These are phyloP conservation scores for Trichophaea hybrida DNA, from an alignment of 2,329 filamentous ascomycete genomes.

Conservation along the genomic window DNA sequence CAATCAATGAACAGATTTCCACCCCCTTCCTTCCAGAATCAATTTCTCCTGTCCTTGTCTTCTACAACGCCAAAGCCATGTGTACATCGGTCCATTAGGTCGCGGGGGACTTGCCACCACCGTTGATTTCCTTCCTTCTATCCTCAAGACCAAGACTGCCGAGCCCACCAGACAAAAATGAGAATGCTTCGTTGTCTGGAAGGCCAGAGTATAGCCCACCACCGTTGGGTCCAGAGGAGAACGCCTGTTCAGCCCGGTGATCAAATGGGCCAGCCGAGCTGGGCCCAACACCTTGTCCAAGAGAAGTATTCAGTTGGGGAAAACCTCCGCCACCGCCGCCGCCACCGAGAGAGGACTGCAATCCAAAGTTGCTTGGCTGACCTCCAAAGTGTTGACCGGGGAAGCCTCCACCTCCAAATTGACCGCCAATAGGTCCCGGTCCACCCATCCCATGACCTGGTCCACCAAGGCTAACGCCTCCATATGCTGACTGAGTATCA, in stretches of 20 bases:
- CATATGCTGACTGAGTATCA: constrained; percentile 69
- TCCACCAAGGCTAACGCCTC: constrained; percentile 68
- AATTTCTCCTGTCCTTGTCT: not conserved
- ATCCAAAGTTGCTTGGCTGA: constrained; percentile 63
- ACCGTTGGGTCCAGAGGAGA: constrained; percentile 74
- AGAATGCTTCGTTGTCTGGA: constrained; percentile 57
- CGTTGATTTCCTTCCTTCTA: constrained; percentile 24
- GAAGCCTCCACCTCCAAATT: constrained; percentile 32
- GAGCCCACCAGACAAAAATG: constrained; percentile 62
- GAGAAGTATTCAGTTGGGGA: constrained; percentile 69
- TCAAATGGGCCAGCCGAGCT: constrained; percentile 81
- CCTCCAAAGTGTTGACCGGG: constrained; percentile 60
- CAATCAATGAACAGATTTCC: not conserved
- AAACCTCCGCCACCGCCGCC: constrained; percentile 55
- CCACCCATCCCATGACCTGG: constrained; percentile 53
- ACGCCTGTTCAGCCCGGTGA: constrained; percentile 76
- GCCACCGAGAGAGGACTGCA: constrained; percentile 64
- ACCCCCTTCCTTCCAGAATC: not conserved
- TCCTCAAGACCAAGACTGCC: constrained; percentile 54
- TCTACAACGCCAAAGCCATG: constrained; percentile 2
- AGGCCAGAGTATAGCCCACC: constrained; percentile 51
- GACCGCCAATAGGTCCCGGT: constrained; percentile 20
- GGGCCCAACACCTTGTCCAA: constrained; percentile 56
- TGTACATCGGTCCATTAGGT: constrained; percentile 12
- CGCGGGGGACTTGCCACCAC: constrained; percentile 22